Conservation (phyloP, 2,329 filamentous ascomycete genomes). For the Fusarium paranaense region DNA sequence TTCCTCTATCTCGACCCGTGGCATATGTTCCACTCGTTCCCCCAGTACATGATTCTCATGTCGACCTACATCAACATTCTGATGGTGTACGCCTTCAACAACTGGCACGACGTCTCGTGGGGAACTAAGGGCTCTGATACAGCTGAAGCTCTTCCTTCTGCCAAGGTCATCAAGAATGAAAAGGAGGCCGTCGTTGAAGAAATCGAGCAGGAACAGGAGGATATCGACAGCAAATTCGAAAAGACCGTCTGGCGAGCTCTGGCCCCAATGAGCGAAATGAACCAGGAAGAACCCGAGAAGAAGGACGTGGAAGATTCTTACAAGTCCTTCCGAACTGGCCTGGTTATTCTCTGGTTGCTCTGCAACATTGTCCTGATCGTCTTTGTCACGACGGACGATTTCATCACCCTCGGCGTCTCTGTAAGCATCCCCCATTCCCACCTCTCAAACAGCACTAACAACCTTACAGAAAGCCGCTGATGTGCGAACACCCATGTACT, state of each 20-base stretch:
- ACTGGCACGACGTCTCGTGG: constrained; percentile 43
- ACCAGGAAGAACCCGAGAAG: constrained; percentile 33
- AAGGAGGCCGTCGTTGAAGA: constrained; percentile 41
- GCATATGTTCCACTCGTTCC: constrained; percentile 45
- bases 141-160: constrained; percentile 36
- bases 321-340: constrained; percentile 41
- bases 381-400: constrained; percentile 41
- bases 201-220: constrained; percentile 40
- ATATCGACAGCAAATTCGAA: constrained; percentile 42
- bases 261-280: constrained; percentile 38
- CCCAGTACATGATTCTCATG: constrained; percentile 41
- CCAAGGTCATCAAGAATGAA: constrained; percentile 35
- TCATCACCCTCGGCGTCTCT: constrained; percentile 33
- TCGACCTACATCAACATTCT: constrained; percentile 44
- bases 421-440: constrained; percentile 8
- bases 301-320: constrained; percentile 41
- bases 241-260: constrained; percentile 41
- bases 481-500: constrained; percentile 37
- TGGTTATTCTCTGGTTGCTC: constrained; percentile 40
- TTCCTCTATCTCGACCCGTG: constrained; percentile 43
- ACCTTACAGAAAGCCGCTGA: constrained; percentile 26
- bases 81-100: constrained; percentile 44
- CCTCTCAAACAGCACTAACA: constrained; percentile 9
- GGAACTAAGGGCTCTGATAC: constrained; percentile 41
- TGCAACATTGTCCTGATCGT: constrained; percentile 42